Conservation (phyloP, 2,329 filamentous ascomycete genomes). For the Tolypocladium tropicale region DNA sequence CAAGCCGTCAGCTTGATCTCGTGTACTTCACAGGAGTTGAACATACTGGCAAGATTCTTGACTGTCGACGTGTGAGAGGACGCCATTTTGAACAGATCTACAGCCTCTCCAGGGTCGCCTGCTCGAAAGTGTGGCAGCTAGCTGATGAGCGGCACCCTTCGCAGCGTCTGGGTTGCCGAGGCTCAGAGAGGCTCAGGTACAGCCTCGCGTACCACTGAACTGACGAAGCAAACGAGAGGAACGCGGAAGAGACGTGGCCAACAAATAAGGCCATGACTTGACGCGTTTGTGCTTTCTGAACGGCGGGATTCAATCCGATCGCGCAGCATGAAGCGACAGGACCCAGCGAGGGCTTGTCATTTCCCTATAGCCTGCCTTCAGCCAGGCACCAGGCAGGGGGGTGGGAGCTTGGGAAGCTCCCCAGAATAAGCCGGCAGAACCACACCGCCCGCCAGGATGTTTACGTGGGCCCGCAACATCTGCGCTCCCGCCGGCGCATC, state of each 20-base stretch:
- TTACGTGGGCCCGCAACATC: constrained; percentile 16
- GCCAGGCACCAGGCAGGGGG: background rate
- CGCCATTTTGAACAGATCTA: constrained; percentile 12
- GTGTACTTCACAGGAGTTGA: background rate
- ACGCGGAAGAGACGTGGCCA: background rate
- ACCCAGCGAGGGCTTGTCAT: background rate
- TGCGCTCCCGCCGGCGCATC: constrained; percentile 9
- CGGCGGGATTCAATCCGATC: background rate
- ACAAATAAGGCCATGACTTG: background rate
- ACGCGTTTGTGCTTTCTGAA: no score
- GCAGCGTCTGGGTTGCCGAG: background rate
- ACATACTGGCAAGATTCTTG: constrained; percentile 22
- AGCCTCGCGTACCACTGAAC: background rate
- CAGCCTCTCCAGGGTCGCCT: no score
- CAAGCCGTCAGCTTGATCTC: constrained; percentile 4
- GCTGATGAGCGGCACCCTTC: no score
- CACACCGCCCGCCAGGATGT: constrained; percentile 20
- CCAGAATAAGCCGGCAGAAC: constrained; percentile 20
- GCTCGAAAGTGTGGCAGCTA: background rate
- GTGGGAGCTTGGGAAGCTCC: constrained; percentile 1
- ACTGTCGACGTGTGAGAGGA: constrained; percentile 22
- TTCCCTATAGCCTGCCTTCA: background rate
- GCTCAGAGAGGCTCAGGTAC: background rate
- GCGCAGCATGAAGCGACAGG: background rate
- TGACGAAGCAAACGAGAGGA: background rate